Evolutionary conservation across 2,329 filamentous ascomycete species (phyloP).

Genomic region (Aotearoamyces nothofagi): DNA sequence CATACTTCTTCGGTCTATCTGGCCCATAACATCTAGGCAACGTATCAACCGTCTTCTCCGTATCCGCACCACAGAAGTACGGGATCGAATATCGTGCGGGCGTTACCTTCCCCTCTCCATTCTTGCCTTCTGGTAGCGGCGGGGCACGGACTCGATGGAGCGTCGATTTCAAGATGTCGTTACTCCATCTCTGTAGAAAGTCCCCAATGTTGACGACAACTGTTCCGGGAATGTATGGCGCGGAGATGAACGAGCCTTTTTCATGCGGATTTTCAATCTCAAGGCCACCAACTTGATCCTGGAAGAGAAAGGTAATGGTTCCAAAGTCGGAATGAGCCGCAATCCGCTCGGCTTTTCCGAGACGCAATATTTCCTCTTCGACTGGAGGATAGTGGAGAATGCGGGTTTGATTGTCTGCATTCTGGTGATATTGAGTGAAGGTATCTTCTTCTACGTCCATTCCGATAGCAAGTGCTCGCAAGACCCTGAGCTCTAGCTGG

Average conservation of each 20-base stretch:
- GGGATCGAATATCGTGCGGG: conserved; percentile 22
- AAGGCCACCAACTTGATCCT: conserved; percentile 30
- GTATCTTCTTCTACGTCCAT: conserved; percentile 28
- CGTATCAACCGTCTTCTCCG: conserved; percentile 21
- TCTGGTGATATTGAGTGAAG: conserved; percentile 27
- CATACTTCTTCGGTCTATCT: conserved; percentile 1
- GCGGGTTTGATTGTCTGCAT: conserved; percentile 38
- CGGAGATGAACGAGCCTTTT: conserved; percentile 22
- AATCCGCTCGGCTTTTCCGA: conserved; percentile 25
- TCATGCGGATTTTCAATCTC: conserved; percentile 26
- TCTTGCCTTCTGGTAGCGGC: conserved; percentile 9
- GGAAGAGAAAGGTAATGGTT: conserved; percentile 31
- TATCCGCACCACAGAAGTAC: conserved; percentile 28
- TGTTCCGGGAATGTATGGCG: conserved; percentile 20
- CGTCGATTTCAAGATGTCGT: conserved; percentile 22
- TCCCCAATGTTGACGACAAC: conserved; percentile 31
- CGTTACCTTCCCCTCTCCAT: neutral
- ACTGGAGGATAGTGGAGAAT: conserved; percentile 39
- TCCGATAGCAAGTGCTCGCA: conserved; percentile 27
- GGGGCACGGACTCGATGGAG: conserved; percentile 25
- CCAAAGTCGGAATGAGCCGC: conserved; percentile 33
- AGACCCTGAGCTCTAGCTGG: conserved; percentile 22
- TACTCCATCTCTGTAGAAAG: conserved; percentile 29
- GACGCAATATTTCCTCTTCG: conserved; percentile 24
- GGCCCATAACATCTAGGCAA: conserved; percentile 9